Conservation (phyloP, 108 stramenopile genomes). For the Schizochytrium sp. region DNA sequence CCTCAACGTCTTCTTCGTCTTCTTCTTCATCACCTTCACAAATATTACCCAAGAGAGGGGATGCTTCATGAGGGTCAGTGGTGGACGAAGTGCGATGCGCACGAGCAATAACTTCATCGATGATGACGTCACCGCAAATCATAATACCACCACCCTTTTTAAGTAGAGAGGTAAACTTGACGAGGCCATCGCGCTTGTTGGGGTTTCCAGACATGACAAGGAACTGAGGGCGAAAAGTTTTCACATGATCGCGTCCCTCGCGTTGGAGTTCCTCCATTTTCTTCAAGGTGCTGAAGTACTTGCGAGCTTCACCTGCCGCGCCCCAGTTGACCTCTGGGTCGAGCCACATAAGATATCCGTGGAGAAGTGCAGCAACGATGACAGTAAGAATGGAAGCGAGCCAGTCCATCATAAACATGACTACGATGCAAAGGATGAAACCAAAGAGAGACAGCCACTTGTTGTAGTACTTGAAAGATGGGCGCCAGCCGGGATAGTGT, state of each 20-base stretch:
- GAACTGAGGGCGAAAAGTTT: slow-evolving; percentile 62
- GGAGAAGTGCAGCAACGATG: slow-evolving; percentile 68
- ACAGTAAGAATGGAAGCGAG: slow-evolving; percentile 69
- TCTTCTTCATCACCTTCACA: slow-evolving; percentile 20
- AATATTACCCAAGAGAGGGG: not conserved
- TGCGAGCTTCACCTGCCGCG: slow-evolving; percentile 41
- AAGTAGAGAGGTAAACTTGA: slow-evolving; percentile 56
- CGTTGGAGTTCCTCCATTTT: slow-evolving; percentile 33
- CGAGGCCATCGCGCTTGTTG: slow-evolving; percentile 1
- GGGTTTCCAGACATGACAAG: slow-evolving; percentile 39
- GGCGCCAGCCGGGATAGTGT: slow-evolving; percentile 83
- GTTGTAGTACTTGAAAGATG: slow-evolving; percentile 83
- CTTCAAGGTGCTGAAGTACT: slow-evolving; percentile 57
- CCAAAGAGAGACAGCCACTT: slow-evolving; percentile 80
- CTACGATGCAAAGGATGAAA: slow-evolving; percentile 78
- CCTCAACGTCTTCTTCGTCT: not conserved
- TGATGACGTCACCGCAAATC: slow-evolving; percentile 49
- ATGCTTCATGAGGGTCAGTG: not conserved
- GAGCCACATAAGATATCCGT: slow-evolving; percentile 72
- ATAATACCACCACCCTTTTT: slow-evolving; percentile 45
- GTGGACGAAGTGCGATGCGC: not conserved
- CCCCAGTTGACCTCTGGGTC: slow-evolving; percentile 61
- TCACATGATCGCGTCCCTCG: slow-evolving; percentile 59
- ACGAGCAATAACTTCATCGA: not conserved
- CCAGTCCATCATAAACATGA: slow-evolving; percentile 78